Evolutionary conservation across 2,329 filamentous ascomycete species (phyloP), one percentile per base, ranked within the genome.

Genomic region (Aphanoascus verrucosus): DNA sequence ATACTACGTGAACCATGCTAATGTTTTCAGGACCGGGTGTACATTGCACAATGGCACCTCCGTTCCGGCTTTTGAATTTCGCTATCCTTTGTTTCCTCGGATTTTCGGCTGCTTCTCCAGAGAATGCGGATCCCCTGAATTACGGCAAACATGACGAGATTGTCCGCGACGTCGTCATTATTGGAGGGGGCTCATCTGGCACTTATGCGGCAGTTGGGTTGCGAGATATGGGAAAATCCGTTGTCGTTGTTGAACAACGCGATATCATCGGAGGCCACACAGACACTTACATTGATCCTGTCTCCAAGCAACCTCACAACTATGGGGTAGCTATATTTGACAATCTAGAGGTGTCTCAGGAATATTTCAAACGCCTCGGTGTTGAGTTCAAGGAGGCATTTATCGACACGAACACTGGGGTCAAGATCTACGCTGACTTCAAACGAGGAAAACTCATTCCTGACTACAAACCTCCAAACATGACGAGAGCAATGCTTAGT

Each of bases 191-290:
- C 15, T 55, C 61, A 1, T 57, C 61, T 0, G 66, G 64, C 7
- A 65, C 63, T 0, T 67, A 65, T 49, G 60, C 64, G 5, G 65
- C 66, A 5, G 53, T 66, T 12, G 56, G 57, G 2, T 57, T 68
- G 9, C 59, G 55, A 31, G 59, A 65, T 41, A 48, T 58, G 47
- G 60, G 61, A 9, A 59, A 61, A 15, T 62, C 56, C 2, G 60
- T 66, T 9, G 58, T 61, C 1, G 45, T 67, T 2, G 50, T 68
- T 28, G 65, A 68, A 42, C 57, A 62, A 44, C 54, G 60, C 6
- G 52, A 58, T n/a, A 42, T 45, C 6, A 53, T 68, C 2, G 65
- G 66, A 1, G 63, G 66, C 1, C 61, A 65, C 34, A 61, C 60
- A 1, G 53, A 62, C n/a, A 65, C 64, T 5, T 64, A 55, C 48